Base-by-base conservation (phyloP, 257 asterid species). In the Paraleonurus japonicus region DNA sequence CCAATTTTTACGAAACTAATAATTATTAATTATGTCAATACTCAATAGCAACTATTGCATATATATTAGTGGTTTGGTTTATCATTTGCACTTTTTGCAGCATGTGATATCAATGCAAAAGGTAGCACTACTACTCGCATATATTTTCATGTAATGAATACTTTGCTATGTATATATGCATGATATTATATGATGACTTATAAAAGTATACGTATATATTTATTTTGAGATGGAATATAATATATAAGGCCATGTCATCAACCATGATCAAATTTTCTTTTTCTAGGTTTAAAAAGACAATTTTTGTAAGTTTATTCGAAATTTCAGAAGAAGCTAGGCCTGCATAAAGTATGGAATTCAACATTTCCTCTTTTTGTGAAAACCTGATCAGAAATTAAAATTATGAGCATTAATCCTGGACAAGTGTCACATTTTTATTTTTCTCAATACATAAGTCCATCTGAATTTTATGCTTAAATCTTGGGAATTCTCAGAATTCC, bases 21-120 rank as follows among this genome's bases (percentile, higher is more conserved):
- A 66, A 67, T 73, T 65, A 79, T 79, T 66, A 66, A 67, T 73
- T 65, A 79, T 79, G 63, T 23, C 75, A 63, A 69, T 65, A 58
- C 77, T 69, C 76, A 72, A 51, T 63, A 9, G 43, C 74, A 59
- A 58, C 71, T 32, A 66, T 55, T 23, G 16, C 37, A 47, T 15
- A 57, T 58, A 28, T 72, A 11, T 28, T 47, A 65, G 70, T 77
- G 81, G 45, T 16, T 61, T 61, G 32, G 35, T 59, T 50, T 23
- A 72, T 73, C 45, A 58, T 66, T 66, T 59, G 50, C 74, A 72
- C 71, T 65, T 60, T 77, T 69, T 48, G 61, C 57, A 61, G 54
- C 78, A 72, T 72, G 75, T 58, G 77, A 33, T 28, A 51, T 54
- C 45, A 33, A 73, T 54, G 55, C n/a, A 22, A 63, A 73, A 53